Base-by-base conservation (phyloP, 2,329 filamentous ascomycete genomes). In the Alternaria infectoria region DNA sequence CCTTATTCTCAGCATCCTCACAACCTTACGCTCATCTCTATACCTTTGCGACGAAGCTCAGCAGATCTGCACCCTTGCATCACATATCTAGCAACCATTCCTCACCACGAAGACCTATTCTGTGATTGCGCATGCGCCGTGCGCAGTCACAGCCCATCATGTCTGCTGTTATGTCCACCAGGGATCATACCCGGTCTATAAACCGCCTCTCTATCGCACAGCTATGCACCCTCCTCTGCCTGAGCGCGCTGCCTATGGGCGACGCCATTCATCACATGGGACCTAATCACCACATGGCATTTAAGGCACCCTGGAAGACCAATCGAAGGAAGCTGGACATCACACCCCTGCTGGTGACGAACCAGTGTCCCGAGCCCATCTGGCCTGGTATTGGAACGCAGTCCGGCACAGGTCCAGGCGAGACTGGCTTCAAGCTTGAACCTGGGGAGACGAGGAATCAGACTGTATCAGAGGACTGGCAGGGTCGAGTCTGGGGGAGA, bases 321-420 rank as follows among this genome's bases (percentile, higher is more conserved):
- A 57, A 73, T n/a, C 72, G 71, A 30, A 69, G 77, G 56, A 79
- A 80, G 66, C 58, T 75, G 50, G 71, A 77, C 50, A 75, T 77
- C 25, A 79, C 76, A 1, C 90, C 90, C 7, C 81, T 96, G 25
- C 83, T 88, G 7, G 83, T 96, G 59, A 90, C 88, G 62, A 96
- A 95, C 80, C 85, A 86, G 59, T 96, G 93, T 73, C 82, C 84
- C 10, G 86, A 91, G 19, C 88, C 86, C 1, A 88, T 96, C 66
- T 95, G 91, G 86, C 92, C 93, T 1, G 93, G 88, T 10, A 87
- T 96, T 63, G 86, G 87, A 13, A 93, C 91, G 0, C 91, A 94
- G 73, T 84, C 87, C 50, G 92, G 92, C 21, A 87, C 86, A 13
- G 90, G 89, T 1, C 91, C 92, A 7, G 84, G 85, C 3, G 84